Base-by-base conservation (phyloP, 2,329 filamentous ascomycete species). In the Scedosporium boydii region DNA sequence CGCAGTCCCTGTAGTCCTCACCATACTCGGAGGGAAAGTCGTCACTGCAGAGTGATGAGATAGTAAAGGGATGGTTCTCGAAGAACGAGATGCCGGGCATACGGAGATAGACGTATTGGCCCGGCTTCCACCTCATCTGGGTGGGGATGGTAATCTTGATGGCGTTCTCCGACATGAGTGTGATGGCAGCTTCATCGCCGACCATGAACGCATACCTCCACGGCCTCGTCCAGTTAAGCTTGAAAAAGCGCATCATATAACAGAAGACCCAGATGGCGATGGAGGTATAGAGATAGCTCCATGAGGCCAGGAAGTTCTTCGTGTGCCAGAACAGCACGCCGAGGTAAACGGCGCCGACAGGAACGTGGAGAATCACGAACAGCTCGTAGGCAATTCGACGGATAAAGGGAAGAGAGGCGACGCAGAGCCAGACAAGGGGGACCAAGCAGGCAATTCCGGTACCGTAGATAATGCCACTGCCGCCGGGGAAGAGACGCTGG, bases 101-200 rank as follows among this genome's bases (percentile, higher is more conserved):
- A 60, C 93, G 87, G 21, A 98, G 81, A 72, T 97, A 98, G 18
- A 97, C 89, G 68, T 96, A 97, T 74, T 98, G 95, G 4, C 93
- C 95, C 0, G 93, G 92, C 70, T 86, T 88, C 93, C 93, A 98
- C 65, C 85, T 87, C 82, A 96, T 90, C 73, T 93, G 91, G 0
- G 93, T 97, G 1, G 93, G 92, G 59, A 98, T 89, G 0, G 93
- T 97, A 67, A 98, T 85, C 73, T 97, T 97, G 76, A 98, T 88
- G n/a, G 91, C 91, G 70, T 96, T 93, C 69, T 97, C 92, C 2
- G 91, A 87, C 79, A 98, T 87, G 26, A 97, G 81, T 0, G 91
- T 95, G 46, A 97, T 87, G 27, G 91, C 90, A 0, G 91, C 92
- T 75, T 96, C 92, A 68, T 98, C 93, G 58, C 93, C 93, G 53